Evolutionary conservation across 2,329 filamentous ascomycete genomes (phyloP).

Genomic region (Nigrograna mackinnonii): DNA sequence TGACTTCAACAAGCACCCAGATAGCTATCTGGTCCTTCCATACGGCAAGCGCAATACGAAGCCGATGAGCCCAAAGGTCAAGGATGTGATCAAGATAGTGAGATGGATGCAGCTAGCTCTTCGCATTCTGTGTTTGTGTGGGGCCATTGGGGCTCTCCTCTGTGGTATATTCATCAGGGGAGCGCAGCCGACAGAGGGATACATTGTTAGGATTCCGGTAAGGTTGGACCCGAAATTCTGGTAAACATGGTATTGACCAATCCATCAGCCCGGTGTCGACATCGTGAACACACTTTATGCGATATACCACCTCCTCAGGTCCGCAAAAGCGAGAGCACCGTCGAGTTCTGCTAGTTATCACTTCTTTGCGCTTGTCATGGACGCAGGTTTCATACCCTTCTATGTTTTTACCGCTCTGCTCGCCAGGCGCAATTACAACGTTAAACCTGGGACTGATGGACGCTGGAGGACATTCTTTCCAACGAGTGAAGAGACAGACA

Average conservation of each 20-base stretch:
- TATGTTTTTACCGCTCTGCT: slow-evolving; percentile 63
- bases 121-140: slow-evolving; percentile 68
- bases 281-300: slow-evolving; percentile 74
- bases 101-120: slow-evolving; percentile 71
- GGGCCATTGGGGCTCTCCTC: slow-evolving; percentile 71
- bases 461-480: slow-evolving; percentile 73
- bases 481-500: slow-evolving; percentile 57
- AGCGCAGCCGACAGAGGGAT: slow-evolving; percentile 66
- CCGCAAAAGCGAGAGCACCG: slow-evolving; percentile 71
- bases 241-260: slow-evolving; percentile 13
- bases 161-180: slow-evolving; percentile 77
- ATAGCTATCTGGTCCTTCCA: slow-evolving; percentile 69
- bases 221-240: slow-evolving; percentile 35
- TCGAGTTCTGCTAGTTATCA: slow-evolving; percentile 87
- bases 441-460: slow-evolving; percentile 46
- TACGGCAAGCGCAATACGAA: slow-evolving; percentile 64
- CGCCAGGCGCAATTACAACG: slow-evolving; percentile 54
- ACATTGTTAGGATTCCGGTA: slow-evolving; percentile 79
- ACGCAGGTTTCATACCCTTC: slow-evolving; percentile 68
- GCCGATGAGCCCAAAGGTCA: slow-evolving; percentile 71
- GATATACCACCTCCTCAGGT: slow-evolving; percentile 76
- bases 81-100: slow-evolving; percentile 70
- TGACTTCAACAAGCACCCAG: slow-evolving; percentile 90
- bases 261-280: slow-evolving; percentile 71
- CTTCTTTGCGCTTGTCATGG: slow-evolving; percentile 76